Percentiles rank a stretch among this genome's conserved stretches.
Conservation (phyloP, 2,329 filamentous ascomycete species). For the Fusarium sulawesiense region DNA sequence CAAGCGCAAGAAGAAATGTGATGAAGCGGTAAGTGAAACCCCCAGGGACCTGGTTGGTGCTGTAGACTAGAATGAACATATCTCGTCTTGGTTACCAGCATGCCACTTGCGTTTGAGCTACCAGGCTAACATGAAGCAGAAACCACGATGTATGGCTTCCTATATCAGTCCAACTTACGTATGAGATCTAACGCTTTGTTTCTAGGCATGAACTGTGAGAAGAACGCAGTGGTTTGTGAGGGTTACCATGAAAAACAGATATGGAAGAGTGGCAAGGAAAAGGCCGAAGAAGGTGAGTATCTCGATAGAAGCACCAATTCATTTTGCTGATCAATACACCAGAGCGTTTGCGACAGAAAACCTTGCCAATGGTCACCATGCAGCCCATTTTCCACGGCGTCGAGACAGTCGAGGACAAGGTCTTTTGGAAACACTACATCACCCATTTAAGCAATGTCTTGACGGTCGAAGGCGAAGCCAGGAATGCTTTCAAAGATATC, state of each 20-base stretch:
- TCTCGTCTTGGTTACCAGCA: background rate
- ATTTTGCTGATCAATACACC: conserved; percentile 25
- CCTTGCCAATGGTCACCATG: conserved; percentile 65
- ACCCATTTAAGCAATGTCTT: conserved; percentile 82
- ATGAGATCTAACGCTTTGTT: conserved; percentile 36
- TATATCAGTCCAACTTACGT: background rate
- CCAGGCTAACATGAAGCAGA: conserved; percentile 20
- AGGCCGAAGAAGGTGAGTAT: conserved; percentile 72
- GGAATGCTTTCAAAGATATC: conserved; percentile 88
- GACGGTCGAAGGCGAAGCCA: conserved; percentile 82
- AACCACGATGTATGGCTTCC: conserved; percentile 60
- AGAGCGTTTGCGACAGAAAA: conserved; percentile 64
- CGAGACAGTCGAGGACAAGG: conserved; percentile 81
- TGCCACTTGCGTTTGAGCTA: background rate
- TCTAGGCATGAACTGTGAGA: conserved; percentile 85
- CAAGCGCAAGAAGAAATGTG: conserved; percentile 78
- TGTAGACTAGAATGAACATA: background rate
- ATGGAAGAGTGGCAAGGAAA: conserved; percentile 88
- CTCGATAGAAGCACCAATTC: too few species aligned
- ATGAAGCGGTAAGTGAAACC: conserved; percentile 61
- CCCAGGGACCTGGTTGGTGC: background rate
- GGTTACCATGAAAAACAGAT: conserved; percentile 88
- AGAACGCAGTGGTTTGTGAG: conserved; percentile 92
- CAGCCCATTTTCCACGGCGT: conserved; percentile 81
- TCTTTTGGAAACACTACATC: conserved; percentile 87